Evolutionary conservation across 306 rosid genomes (phyloP).

Genomic region (Datisca glomerata): DNA sequence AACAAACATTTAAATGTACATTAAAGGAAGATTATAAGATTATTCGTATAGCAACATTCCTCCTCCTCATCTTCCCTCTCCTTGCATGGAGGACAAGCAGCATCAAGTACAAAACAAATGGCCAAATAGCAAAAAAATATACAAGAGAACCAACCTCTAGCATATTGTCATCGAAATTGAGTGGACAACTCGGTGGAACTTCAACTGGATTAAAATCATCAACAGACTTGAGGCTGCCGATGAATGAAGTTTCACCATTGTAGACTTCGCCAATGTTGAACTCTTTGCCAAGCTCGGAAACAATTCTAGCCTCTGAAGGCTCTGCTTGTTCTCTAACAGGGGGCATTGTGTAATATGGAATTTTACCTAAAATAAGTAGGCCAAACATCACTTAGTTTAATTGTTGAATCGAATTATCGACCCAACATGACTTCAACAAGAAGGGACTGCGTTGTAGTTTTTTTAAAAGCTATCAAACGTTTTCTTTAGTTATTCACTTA

Average conservation of each 20-base stretch:
- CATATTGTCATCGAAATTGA: slow-evolving; percentile 45
- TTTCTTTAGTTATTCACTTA: neutral
- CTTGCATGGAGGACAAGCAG: too few relatives aligned
- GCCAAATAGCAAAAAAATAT: neutral
- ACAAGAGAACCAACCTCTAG: slow-evolving; percentile 36
- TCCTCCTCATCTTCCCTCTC: too few relatives aligned
- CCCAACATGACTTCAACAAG: neutral
- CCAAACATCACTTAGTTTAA: too few relatives aligned
- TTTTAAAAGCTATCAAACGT: neutral
- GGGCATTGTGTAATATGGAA: slow-evolving; percentile 85
- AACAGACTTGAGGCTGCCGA: slow-evolving; percentile 77
- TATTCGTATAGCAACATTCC: too few relatives aligned
- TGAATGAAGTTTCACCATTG: slow-evolving; percentile 62
- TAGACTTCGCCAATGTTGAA: slow-evolving; percentile 74
- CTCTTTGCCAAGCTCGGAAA: slow-evolving; percentile 56
- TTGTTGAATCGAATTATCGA: too few relatives aligned
- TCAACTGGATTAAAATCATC: slow-evolving; percentile 70
- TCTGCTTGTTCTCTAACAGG: slow-evolving; percentile 63
- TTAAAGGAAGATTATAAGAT: too few relatives aligned
- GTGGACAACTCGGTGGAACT: slow-evolving; percentile 64
- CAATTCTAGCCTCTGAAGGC: slow-evolving; percentile 61
- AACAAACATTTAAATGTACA: too few relatives aligned
- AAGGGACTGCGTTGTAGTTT: slow-evolving; percentile 3
- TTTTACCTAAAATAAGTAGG: slow-evolving; percentile 52
- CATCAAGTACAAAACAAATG: neutral